Base-by-base conservation (phyloP, 495 filamentous ascomycete species). In the Aspergillus saccharolyticus region DNA sequence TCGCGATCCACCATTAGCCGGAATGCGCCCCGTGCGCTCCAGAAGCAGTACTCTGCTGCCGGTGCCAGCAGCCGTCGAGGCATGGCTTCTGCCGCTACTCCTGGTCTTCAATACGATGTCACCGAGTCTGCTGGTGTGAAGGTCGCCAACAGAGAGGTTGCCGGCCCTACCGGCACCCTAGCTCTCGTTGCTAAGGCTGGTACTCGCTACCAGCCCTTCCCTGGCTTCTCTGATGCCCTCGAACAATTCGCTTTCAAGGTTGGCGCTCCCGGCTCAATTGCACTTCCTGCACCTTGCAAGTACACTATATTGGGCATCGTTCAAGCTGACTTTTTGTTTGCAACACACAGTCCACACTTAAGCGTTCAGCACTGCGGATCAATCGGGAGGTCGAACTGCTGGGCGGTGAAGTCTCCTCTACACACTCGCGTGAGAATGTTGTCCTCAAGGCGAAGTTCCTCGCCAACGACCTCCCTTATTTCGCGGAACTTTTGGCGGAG, bases 241-340 rank as follows among this genome's bases (percentile, higher is more conserved):
- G 87, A 94, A 76, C 85, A 89, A 68, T 97, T 90, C 75, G 91
- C 94, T 55, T 99, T 96, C 87, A 93, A 94, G 88, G 94, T 94
- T 70, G 58, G 85, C 79, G 42, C 21, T 46, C 20, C 22, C 22
- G n/a, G 24, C 47, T 61, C 55, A 68, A 71, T 74, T 62, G 60
- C 18, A 19, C 1, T 21, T 19, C 28, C 15, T 54, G 4, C 20
- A 39, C 15, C 14, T 43, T 30, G 18, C 22, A 51, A 14, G 20
- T 14, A 25, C 21, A 17, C 30, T 12, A 8, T 1, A 3, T 17
- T 24, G 44, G 43, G 30, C 48, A 55, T 55, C 62, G 53, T 65
- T 42, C n/a, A 46, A 33, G n/a, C 14, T 18, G n/a, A 44, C 30
- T 24, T 24, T 22, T 39, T 47, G 47, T 18, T 20, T 25, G 61